Evolutionary conservation across 768 basidiomycete genomes (phyloP), one percentile per base, ranked within the genome.

Genomic region (Daedaleopsis sinensis): DNA sequence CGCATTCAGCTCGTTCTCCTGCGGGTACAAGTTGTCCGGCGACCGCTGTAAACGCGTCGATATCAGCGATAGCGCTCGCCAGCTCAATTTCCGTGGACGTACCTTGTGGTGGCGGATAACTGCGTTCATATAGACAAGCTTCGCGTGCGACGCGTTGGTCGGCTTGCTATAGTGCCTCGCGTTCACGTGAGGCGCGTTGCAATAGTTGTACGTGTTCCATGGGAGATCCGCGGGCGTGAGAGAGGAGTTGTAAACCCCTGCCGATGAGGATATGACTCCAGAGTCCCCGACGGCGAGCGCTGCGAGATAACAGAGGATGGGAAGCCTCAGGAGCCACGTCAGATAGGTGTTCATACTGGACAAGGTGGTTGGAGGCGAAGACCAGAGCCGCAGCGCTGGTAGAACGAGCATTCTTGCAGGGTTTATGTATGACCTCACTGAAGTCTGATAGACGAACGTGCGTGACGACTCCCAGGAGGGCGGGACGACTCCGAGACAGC

Each of bases 161-260:
- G 78, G 80, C 19, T 57, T 35, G 5, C 56, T 46, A 55, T 81
- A 83, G 60, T 81, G 76, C 38, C 65, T 68, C 7, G 71, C 66
- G 56, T 77, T 79, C 60, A 80, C 75, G 55, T 79, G 81, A 0
- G 81, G 79, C 0, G 81, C 81, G 53, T 83, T 83, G 70, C 81
- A 83, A 58, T 81, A 83, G 55, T 82, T 83, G 72, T 83, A 82
- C 27, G 80, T 83, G 69, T 81, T 76, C 82, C 82, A 82, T 0
- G 80, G 77, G 12, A 77, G 66, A 48, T 62, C 38, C 0, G 57
- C 56, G 11, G 82, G 81, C 1, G 82, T 82, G 36, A 68, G 19
- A 2, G 81, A 82, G 6, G 79, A 75, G 49, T 78, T 74, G 67
- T 82, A 82, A 32, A 82, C 68, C 7, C 81, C 80, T n/a, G 62